Base-by-base conservation (phyloP, 2,329 filamentous ascomycete species). In the Cephalotrichum gorgonifer region DNA sequence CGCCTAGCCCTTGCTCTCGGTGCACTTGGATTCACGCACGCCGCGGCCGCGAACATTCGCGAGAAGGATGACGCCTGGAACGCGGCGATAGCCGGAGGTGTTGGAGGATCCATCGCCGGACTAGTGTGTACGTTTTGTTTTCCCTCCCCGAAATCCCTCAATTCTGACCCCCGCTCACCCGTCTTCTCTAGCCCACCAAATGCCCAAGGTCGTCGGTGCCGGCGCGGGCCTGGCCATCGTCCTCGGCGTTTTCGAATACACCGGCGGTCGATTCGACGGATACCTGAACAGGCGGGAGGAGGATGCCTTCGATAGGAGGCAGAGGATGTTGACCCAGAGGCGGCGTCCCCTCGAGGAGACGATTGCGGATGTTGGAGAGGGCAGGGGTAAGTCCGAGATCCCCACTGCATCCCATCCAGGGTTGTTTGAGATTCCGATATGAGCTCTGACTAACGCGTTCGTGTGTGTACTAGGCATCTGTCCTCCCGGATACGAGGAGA, bases 51-150 rank as follows among this genome's bases (percentile, higher is more conserved):
- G 65, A 96, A 96, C 70, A 72, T 96, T 56, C 83, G 89, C 60
- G 76, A 89, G 67, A 88, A 85, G 71, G 80, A 95, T 51, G 90
- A 95, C 63, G 72, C 75, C 56, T 84, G 78, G 70, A 93, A 90
- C 66, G 72, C 82, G 50, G 78, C 80, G 38, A 72, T 89, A 53
- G 88, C 83, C 55, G 88, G 88, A 49, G 88, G 93, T 66, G 71
- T 86, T 46, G 81, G 78, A 45, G 90, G 90, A 55, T 73, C 81
- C 41, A 73, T 88, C 48, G 61, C 90, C 43, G 90, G 88, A 49
- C 64, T 30, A 22, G 25, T 23, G 33, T 17, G 35, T 44, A 48
- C 48, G 33, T 41, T n/a, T 35, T 7, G 27, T 28, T 6, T 12
- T 17, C 31, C 7, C 22, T 46, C 31, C 23, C n/a, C 23, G 31